These are phyloP conservation scores for Linum tenue DNA, from an alignment of 345 rosid genomes.

Conservation along the genomic window DNA sequence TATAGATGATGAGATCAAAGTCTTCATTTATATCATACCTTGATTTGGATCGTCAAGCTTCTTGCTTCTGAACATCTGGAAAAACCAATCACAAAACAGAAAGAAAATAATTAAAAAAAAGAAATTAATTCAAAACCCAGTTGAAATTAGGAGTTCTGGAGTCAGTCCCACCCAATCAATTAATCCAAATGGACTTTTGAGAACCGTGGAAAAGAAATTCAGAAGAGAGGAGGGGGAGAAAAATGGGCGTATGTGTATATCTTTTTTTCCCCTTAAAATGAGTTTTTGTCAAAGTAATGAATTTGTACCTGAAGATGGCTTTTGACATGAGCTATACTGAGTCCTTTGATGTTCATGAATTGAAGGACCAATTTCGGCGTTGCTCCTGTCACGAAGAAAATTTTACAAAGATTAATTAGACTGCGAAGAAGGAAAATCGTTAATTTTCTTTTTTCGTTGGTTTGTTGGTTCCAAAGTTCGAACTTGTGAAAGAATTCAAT, in stretches of 20 bases:
- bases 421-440: not conserved
- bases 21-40: constrained; percentile 5
- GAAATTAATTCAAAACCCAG: constrained; percentile 1
- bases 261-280: too few relatives aligned
- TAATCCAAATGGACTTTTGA: not conserved
- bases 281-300: not conserved
- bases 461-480: too few relatives aligned
- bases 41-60: constrained; percentile 18
- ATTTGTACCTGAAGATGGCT: constrained; percentile 71
- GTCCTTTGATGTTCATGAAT: constrained; percentile 67
- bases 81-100: constrained; percentile 1
- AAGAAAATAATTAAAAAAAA: not conserved
- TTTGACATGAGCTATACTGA: constrained; percentile 76
- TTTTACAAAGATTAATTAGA: not conserved
- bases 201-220: not conserved
- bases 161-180: not conserved
- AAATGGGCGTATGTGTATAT: not conserved
- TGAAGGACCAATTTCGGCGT: constrained; percentile 81
- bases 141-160: too few relatives aligned
- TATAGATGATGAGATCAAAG: too few relatives aligned
- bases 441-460: not conserved
- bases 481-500: too few relatives aligned
- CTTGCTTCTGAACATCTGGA: constrained; percentile 42
- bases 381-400: constrained; percentile 40
- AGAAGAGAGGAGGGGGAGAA: not conserved